Conservation (phyloP, 306 rosid genomes). For the Cicer bijugum region DNA sequence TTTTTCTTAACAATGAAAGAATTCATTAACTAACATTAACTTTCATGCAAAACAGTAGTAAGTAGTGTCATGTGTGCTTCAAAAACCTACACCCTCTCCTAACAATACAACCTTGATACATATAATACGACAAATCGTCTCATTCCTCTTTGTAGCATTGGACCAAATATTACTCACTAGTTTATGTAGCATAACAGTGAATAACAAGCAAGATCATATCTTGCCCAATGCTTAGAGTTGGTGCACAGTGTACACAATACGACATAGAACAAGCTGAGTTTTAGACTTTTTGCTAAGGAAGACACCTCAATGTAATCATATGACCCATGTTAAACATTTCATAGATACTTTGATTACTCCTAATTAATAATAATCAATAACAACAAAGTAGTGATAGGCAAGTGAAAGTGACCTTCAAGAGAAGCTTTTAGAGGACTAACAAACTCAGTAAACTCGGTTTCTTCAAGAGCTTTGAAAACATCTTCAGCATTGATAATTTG, state of each 20-base stretch:
- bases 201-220: neutral
- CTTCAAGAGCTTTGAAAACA: constrained; percentile 81
- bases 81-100: neutral
- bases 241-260: constrained; percentile 7
- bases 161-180: constrained; percentile 14
- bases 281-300: neutral
- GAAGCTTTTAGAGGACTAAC: constrained; percentile 69
- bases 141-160: constrained; percentile 24
- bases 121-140: constrained; percentile 11
- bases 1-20: neutral
- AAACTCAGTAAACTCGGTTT: constrained; percentile 83
- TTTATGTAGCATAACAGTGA: constrained; percentile 15
- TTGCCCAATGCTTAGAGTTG: neutral
- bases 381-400: neutral
- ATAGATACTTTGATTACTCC: neutral
- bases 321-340: neutral
- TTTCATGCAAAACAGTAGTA: constrained; percentile 23
- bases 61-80: constrained; percentile 1
- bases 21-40: neutral
- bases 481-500: constrained; percentile 85
- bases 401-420: constrained; percentile 60
- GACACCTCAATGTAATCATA: neutral
- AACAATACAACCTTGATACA: neutral
- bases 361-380: neutral
- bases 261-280: constrained; percentile 4